Conservation (phyloP, 2,329 filamentous ascomycete species). For the Chaetothyriales sp. region DNA sequence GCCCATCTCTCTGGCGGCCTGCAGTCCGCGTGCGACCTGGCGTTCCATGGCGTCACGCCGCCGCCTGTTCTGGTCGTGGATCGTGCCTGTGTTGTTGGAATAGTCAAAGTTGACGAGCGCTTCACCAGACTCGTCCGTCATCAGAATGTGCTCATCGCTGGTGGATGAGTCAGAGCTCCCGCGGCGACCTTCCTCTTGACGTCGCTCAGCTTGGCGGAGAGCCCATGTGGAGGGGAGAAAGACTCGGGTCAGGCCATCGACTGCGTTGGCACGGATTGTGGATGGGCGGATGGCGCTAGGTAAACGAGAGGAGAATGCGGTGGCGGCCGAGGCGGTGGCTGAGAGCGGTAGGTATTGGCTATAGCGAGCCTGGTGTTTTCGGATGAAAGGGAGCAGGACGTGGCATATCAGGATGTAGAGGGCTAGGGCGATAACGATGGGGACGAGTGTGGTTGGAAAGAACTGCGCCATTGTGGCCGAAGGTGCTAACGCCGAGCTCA, state of each 20-base stretch:
- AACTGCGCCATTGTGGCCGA: slow-evolving; percentile 16
- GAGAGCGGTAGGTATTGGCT: slow-evolving; percentile 49
- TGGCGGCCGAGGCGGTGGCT: slow-evolving; percentile 36
- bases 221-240: slow-evolving; percentile 31
- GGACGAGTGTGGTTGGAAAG: slow-evolving; percentile 51
- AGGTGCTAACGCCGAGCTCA: slow-evolving; percentile 12
- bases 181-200: background rate
- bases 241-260: slow-evolving; percentile 28
- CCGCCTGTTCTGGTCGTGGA: slow-evolving; percentile 29
- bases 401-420: slow-evolving; percentile 54
- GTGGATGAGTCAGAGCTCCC: background rate
- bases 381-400: slow-evolving; percentile 52
- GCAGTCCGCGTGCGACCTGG: slow-evolving; percentile 20
- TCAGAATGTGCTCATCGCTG: slow-evolving; percentile 30
- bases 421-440: slow-evolving; percentile 53
- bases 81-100: slow-evolving; percentile 31
- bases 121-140: slow-evolving; percentile 54
- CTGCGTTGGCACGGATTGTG: slow-evolving; percentile 27
- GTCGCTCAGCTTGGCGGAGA: slow-evolving; percentile 25
- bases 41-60: slow-evolving; percentile 24
- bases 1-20: slow-evolving; percentile 3
- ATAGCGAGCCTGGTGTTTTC: slow-evolving; percentile 54
- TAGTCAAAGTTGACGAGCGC: slow-evolving; percentile 39
- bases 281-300: slow-evolving; percentile 10
- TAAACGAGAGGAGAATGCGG: slow-evolving; percentile 30